These are phyloP conservation scores for Xanthoparmelia taractica DNA, from an alignment of 495 filamentous ascomycete genomes.

Conservation along the genomic window DNA sequence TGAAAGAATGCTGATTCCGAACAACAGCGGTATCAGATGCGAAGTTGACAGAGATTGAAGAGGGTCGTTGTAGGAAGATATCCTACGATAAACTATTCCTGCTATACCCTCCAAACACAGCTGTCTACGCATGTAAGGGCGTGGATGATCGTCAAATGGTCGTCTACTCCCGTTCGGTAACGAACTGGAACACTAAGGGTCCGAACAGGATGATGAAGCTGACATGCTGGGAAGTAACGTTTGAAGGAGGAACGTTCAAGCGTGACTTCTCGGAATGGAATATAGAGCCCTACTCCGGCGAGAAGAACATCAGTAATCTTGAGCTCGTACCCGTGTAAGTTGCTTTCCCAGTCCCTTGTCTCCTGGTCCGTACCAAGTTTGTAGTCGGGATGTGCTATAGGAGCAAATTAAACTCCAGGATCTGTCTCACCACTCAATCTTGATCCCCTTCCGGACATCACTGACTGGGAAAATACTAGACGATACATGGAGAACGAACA, in stretches of 20 bases:
- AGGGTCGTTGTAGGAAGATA: slow-evolving; percentile 18
- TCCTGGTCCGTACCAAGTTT: neutral
- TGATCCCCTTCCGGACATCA: neutral
- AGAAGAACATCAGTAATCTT: slow-evolving; percentile 19
- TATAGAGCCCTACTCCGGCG: slow-evolving; percentile 19
- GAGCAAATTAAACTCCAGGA: neutral
- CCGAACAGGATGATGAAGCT: slow-evolving; percentile 11
- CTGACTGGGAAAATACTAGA: neutral
- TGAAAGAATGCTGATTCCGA: neutral
- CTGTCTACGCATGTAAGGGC: slow-evolving; percentile 18
- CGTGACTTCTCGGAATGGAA: slow-evolving; percentile 17
- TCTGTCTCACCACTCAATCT: neutral
- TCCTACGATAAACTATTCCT: slow-evolving; percentile 14
- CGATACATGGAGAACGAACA: slow-evolving; percentile 16
- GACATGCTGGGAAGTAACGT: slow-evolving; percentile 19
- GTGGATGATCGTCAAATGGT: slow-evolving; percentile 18
- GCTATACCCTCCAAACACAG: slow-evolving; percentile 17
- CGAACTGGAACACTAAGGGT: slow-evolving; percentile 12
- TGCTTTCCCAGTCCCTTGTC: neutral
- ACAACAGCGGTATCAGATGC: slow-evolving; percentile 1
- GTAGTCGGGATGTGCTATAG: neutral
- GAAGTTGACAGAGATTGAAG: slow-evolving; percentile 19
- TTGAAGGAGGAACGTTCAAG: slow-evolving; percentile 17
- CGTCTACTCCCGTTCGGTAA: slow-evolving; percentile 13
- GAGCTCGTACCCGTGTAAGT: slow-evolving; percentile 17